Conservation (phyloP, 2,329 filamentous ascomycete genomes). For the Trichoderma cornu-damae region DNA sequence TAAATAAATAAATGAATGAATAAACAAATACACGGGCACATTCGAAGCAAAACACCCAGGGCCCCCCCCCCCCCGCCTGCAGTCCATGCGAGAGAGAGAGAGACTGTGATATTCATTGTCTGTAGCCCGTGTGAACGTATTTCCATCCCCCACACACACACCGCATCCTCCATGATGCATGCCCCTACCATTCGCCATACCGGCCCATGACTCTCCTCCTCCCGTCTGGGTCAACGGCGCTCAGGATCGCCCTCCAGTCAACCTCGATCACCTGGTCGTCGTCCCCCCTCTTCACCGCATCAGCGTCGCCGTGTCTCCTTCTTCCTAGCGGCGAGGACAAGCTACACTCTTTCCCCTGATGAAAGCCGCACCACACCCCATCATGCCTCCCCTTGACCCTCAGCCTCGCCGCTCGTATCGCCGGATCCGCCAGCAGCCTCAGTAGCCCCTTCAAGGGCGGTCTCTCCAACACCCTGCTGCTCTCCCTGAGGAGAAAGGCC, state of each 20-base stretch:
- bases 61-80: no score
- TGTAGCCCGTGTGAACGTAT: no score
- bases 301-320: neutral
- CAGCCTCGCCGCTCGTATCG: conserved; percentile 38
- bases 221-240: conserved; percentile 30
- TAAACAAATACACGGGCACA: no score
- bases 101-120: no score
- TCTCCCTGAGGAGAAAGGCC: conserved; percentile 17
- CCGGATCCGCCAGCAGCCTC: conserved; percentile 41
- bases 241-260: conserved; percentile 32
- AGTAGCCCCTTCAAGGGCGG: conserved; percentile 35
- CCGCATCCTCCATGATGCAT: no score
- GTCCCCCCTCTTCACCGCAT: neutral
- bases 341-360: conserved; percentile 24
- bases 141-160: no score
- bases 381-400: conserved; percentile 35
- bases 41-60: no score
- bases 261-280: conserved; percentile 25
- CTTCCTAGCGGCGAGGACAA: neutral
- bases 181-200: conserved; percentile 3
- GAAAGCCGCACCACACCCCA: conserved; percentile 40
- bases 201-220: conserved; percentile 23
- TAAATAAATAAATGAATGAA: no score
- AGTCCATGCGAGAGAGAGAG: no score
- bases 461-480: conserved; percentile 24